Evolutionary conservation across 176 grass and related monocot genomes (phyloP).

Genomic region (Miscanthus lutarioriparius): DNA sequence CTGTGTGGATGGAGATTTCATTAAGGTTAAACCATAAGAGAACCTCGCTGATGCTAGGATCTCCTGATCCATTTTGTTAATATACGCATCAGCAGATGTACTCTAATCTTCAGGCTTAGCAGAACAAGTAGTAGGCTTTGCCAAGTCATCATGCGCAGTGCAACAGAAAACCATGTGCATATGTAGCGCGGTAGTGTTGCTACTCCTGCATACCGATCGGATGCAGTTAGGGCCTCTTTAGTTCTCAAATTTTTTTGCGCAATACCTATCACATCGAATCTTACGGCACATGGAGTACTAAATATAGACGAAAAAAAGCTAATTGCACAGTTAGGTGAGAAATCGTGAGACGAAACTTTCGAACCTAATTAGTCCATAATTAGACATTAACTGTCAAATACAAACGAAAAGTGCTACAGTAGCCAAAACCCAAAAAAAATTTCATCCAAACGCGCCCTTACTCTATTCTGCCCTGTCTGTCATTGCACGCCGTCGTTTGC

Average conservation of each 20-base stretch:
- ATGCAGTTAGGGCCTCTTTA: too few relatives aligned
- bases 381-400: too few relatives aligned
- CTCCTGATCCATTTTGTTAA: slow-evolving; percentile 35
- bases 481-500: not conserved
- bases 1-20: not conserved
- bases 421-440: too few relatives aligned
- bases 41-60: slow-evolving; percentile 28
- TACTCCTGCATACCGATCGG: not conserved
- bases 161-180: not conserved
- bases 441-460: too few relatives aligned
- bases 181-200: not conserved
- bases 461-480: not conserved
- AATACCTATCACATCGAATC: too few relatives aligned
- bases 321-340: too few relatives aligned
- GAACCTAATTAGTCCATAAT: too few relatives aligned
- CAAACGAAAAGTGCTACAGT: too few relatives aligned
- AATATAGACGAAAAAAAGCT: too few relatives aligned
- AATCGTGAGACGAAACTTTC: too few relatives aligned
- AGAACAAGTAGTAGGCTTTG: slow-evolving; percentile 8
- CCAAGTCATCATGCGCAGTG: not conserved
- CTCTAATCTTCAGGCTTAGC: not conserved
- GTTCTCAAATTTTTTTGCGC: too few relatives aligned
- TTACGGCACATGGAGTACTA: too few relatives aligned
- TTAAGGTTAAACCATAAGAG: not conserved
- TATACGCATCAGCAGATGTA: not conserved